These are phyloP conservation scores for Corniculantispora saksenae DNA, from an alignment of 2,329 filamentous ascomycete species.

Conservation along the genomic window DNA sequence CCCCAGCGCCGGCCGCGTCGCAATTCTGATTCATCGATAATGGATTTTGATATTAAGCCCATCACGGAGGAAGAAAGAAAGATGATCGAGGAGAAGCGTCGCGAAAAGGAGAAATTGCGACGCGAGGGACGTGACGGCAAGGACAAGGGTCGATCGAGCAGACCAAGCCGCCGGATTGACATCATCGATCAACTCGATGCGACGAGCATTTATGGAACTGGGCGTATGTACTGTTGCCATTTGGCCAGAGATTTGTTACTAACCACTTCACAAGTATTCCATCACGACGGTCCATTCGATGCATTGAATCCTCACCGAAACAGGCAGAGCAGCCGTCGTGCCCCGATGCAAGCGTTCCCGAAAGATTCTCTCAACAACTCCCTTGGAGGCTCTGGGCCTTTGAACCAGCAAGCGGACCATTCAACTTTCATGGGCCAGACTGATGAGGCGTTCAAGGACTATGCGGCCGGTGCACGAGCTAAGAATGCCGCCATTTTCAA, in stretches of 20 bases:
- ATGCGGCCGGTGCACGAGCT: slow-evolving; percentile 45
- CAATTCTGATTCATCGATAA: slow-evolving; percentile 78
- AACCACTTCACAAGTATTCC: slow-evolving; percentile 70
- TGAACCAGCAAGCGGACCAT: slow-evolving; percentile 80
- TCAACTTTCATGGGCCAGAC: slow-evolving; percentile 82
- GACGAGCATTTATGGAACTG: slow-evolving; percentile 91
- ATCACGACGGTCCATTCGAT: slow-evolving; percentile 97
- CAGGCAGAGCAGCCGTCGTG: slow-evolving; percentile 75
- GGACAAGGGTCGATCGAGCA: slow-evolving; percentile 52
- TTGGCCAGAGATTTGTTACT: slow-evolving; percentile 3
- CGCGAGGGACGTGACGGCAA: slow-evolving; percentile 47
- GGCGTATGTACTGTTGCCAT: slow-evolving; percentile 60
- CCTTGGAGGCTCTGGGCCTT: slow-evolving; percentile 81
- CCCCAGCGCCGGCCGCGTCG: slow-evolving; percentile 60
- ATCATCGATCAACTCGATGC: slow-evolving; percentile 96
- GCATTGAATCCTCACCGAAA: slow-evolving; percentile 95
- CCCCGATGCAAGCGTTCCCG: slow-evolving; percentile 96
- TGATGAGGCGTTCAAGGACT: slow-evolving; percentile 87
- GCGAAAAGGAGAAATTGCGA: slow-evolving; percentile 19
- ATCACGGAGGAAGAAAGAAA: slow-evolving; percentile 56
- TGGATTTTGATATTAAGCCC: slow-evolving; percentile 58
- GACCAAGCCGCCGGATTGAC: slow-evolving; percentile 64
- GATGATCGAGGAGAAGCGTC: slow-evolving; percentile 32
- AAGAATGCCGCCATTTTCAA: slow-evolving; percentile 61
- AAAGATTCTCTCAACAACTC: slow-evolving; percentile 91